Conservation (phyloP, 305 asterid genomes). For the Fraxinus angustifolia region DNA sequence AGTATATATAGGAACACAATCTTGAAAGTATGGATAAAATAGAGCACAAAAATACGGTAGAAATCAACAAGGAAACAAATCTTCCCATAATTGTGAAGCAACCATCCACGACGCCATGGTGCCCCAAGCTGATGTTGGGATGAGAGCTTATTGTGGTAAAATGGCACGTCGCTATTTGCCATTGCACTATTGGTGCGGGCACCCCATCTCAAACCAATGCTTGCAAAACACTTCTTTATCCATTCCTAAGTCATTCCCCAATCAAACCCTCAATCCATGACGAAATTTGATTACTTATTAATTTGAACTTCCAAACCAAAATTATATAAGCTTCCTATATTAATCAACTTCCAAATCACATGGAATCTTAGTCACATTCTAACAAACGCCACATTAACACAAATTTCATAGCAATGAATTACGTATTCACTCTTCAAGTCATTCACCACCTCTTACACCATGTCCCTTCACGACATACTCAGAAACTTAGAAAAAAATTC, state of each 20-base stretch:
- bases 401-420: background rate
- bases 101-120: background rate
- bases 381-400: background rate
- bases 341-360: background rate
- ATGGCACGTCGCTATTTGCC: background rate
- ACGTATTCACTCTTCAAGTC: background rate
- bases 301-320: background rate
- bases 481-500: background rate
- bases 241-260: background rate
- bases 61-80: background rate
- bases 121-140: background rate
- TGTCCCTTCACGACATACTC: background rate
- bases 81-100: background rate
- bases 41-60: background rate
- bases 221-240: background rate
- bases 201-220: background rate
- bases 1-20: background rate
- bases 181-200: background rate
- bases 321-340: background rate
- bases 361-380: background rate
- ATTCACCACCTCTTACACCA: background rate
- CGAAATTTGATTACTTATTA: background rate
- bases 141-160: background rate
- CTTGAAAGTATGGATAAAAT: background rate
- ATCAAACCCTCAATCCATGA: background rate